Evolutionary conservation across 73 alveolate species (phyloP), one percentile per base, ranked within the genome.

Genomic region (Loxodes magnus): DNA sequence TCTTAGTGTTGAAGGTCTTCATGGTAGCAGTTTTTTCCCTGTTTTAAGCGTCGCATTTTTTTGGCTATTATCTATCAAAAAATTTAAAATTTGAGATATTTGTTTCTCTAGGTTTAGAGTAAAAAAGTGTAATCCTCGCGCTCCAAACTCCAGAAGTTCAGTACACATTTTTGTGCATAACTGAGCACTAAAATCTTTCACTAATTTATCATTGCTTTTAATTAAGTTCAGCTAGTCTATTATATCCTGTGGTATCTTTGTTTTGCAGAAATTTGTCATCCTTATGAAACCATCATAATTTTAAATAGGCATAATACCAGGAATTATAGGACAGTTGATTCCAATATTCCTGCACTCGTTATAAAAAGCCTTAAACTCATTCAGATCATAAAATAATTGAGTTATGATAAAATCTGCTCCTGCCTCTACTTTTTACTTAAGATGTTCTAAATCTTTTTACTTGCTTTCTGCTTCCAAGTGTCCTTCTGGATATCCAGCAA

Each of bases 401-500:
- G 95, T 83, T 39, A 83, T 71, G 36, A 78, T 50, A 49, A 71
- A 63, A 15, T 70, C 81, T 1, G 88, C 95, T 9, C 92, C 95
- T 4, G 92, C 92, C 44, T 84, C 96, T 14, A 78, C 79, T 63
- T 84, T 77, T 26, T 30, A 44, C 25, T 61, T 67, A 0, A 67
- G 55, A 29, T 42, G 31, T 19, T 20, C 10, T 22, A 67, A 35
- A 34, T 67, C 82, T 9, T 57, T 60, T 9, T 67, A 73, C 22
- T 43, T 56, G 60, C 43, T 55, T 10, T 36, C 29, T 35, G 69
- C 64, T 21, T 73, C 89, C 4, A 77, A 59, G 56, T 84, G 96
- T 5, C 77, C 84, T 48, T 84, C 96, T 15, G 96, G 96, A 43
- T 78, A 84, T 24, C 92, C 96, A 7, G 90, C 92, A 34, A 84